A percentile compares a stretch with the other conserved stretches of the same genome.
These are phyloP conservation scores for Penicillium rolfsii DNA, from an alignment of 2,329 filamentous ascomycete species.

Conservation along the genomic window DNA sequence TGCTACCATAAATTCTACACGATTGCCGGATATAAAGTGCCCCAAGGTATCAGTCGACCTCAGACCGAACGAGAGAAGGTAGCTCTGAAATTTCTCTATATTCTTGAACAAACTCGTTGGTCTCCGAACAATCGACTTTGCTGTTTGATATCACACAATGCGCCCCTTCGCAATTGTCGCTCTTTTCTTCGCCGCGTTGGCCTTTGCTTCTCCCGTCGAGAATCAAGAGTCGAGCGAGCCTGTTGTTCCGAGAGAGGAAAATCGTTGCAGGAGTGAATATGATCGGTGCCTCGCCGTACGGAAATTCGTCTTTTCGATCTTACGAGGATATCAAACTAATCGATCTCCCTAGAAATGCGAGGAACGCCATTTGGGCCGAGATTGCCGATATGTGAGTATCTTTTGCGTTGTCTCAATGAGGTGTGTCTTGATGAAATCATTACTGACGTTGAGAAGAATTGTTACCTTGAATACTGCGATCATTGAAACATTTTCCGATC, in stretches of 20 bases:
- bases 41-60: not conserved
- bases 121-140: not conserved
- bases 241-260: not conserved
- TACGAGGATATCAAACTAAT: not conserved
- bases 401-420: not conserved
- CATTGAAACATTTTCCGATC: not conserved
- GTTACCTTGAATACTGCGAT: not conserved
- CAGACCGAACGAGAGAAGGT: not conserved
- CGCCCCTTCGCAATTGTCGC: slow-evolving; percentile 4
- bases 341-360: not conserved
- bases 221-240: not conserved
- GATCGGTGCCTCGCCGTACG: slow-evolving; percentile 10
- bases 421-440: not conserved
- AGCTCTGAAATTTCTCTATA: not conserved
- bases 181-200: slow-evolving; percentile 13
- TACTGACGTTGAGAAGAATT: not conserved
- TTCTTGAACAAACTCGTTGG: not conserved
- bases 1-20: not conserved
- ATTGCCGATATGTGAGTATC: slow-evolving; percentile 4
- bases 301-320: not conserved
- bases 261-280: slow-evolving; percentile 7
- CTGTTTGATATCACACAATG: slow-evolving; percentile 8
- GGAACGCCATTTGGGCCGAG: not conserved
- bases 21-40: not conserved
- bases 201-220: slow-evolving; percentile 10